Evolutionary conservation across 106 monocot species (phyloP), one percentile per base, ranked within the genome.

Genomic region (Apostasia shenzhenica): DNA sequence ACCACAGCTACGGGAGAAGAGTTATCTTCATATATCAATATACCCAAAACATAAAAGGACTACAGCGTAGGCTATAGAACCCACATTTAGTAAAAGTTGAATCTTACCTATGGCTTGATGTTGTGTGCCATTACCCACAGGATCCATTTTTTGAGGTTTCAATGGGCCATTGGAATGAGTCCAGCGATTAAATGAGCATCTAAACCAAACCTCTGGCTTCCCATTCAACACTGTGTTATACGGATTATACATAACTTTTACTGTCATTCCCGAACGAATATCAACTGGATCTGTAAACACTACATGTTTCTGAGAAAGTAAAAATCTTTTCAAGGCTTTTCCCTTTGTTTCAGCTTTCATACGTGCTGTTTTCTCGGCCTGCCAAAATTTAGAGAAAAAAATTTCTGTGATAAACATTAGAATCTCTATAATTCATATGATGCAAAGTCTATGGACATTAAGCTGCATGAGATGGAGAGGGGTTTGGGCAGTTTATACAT

Each of bases 111-210:
- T 82, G 26, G 76, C 73, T 78, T 89, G 77, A 45, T 92, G 70
- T 71, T 89, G 84, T 54, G 89, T 79, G 47, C 75, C 72, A 74
- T 81, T 79, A 1, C 63, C 77, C 14, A 84, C 70, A 14, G n/a
- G 74, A 55, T 75, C 84, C 97, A 97, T 97, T 66, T 76, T 86
- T 67, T 87, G 86, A 48, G 86, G 86, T 59, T 86, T 82, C 53
- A 97, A 79, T 45, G 84, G 85, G 40, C 97, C 92, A 64, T 45
- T 70, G 6, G 7, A 80, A 55, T 97, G 87, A 56, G 86, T 89
- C 97, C 97, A 97, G 38, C 87, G 89, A 62, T 97, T 97, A 72
- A 97, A 97, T 67, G 92, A 92, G 76, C 82, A 89, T 80, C 82
- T 82, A 54, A 89, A 80, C 97, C 97, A 97, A 75, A 97, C 79